Evolutionary conservation across 768 basidiomycete species (phyloP).

Genomic region (Pseudohyphozyma bogoriensis): DNA sequence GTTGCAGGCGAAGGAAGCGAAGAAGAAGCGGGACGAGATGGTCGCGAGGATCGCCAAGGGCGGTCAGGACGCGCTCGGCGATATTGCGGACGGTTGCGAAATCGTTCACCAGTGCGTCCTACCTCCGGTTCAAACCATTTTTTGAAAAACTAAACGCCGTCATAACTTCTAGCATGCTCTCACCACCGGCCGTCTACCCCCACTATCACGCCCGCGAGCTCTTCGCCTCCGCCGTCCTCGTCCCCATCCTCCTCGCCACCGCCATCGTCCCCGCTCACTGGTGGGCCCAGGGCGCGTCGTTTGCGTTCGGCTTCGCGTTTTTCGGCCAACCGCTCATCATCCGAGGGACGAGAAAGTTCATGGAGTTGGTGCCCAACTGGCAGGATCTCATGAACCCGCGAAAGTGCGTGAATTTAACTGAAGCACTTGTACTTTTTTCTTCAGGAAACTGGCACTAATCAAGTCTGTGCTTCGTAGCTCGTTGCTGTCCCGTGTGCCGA

Average conservation of each 20-base stretch:
- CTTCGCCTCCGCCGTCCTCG: conserved; percentile 37
- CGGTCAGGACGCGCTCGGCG: conserved; percentile 37
- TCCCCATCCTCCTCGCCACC: conserved; percentile 32
- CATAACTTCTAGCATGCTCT: conserved; percentile 33
- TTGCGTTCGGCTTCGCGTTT: conserved; percentile 38
- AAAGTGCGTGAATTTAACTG: conserved; percentile 37
- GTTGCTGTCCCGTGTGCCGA: conserved; percentile 39
- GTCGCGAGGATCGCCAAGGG: conserved; percentile 38
- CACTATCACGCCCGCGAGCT: conserved; percentile 37
- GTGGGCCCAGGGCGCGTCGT: conserved; percentile 36
- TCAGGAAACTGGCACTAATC: background rate
- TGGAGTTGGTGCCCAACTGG: conserved; percentile 40
- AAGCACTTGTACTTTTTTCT: background rate
- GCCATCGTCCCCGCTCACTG: conserved; percentile 33
- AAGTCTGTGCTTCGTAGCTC: conserved; percentile 30
- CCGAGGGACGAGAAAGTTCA: conserved; percentile 32
- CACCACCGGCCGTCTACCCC: conserved; percentile 38
- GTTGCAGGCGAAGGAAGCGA: conserved; percentile 27
- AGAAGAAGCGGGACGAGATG: conserved; percentile 39
- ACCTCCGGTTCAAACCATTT: background rate
- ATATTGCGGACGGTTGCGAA: conserved; percentile 39
- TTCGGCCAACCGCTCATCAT: conserved; percentile 40
- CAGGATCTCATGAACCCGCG: conserved; percentile 38
- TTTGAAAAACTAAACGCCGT: background rate
- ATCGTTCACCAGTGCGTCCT: conserved; percentile 37